These are phyloP conservation scores for Pythium sp. DNA, from an alignment of 352 stramenopile species.

Conservation along the genomic window DNA sequence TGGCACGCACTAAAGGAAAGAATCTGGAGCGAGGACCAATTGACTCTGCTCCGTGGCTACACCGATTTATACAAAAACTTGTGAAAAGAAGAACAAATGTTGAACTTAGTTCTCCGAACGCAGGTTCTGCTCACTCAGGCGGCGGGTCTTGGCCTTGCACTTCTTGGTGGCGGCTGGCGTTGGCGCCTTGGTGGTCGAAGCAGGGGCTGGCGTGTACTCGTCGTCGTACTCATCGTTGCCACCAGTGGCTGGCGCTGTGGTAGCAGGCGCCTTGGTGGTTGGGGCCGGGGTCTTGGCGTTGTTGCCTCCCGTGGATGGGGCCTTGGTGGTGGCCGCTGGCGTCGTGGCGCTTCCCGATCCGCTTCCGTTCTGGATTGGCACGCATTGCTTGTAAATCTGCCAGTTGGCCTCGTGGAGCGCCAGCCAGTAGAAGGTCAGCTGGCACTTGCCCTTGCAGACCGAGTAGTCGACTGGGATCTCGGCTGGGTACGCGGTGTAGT, in stretches of 20 bases:
- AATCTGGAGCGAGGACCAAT: not conserved
- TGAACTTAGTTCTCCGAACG: constrained; percentile 10
- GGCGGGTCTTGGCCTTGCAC: constrained; percentile 13
- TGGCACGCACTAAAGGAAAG: not conserved
- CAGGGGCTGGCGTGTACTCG: constrained; percentile 14
- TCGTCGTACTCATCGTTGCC: constrained; percentile 13
- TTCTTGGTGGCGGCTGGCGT: constrained; percentile 11
- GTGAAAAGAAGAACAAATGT: not conserved
- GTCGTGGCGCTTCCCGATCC: constrained; percentile 9
- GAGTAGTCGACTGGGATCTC: constrained; percentile 52
- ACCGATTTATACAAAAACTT: constrained; percentile 4
- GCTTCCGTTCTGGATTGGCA: constrained; percentile 28
- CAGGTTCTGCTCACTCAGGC: constrained; percentile 7
- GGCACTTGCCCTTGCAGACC: constrained; percentile 43
- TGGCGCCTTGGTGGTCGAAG: constrained; percentile 5
- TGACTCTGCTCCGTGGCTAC: not conserved
- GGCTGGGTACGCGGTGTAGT: constrained; percentile 41
- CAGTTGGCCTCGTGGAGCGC: constrained; percentile 47
- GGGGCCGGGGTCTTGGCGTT: constrained; percentile 2
- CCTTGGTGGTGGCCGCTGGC: constrained; percentile 11
- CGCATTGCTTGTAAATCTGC: constrained; percentile 59
- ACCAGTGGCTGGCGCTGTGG: not conserved
- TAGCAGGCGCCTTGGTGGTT: not conserved
- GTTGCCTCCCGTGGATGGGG: not conserved
- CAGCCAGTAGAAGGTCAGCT: constrained; percentile 63